Base-by-base conservation (phyloP, 1,139 yeast species). In the Debaryomyces sp. region DNA sequence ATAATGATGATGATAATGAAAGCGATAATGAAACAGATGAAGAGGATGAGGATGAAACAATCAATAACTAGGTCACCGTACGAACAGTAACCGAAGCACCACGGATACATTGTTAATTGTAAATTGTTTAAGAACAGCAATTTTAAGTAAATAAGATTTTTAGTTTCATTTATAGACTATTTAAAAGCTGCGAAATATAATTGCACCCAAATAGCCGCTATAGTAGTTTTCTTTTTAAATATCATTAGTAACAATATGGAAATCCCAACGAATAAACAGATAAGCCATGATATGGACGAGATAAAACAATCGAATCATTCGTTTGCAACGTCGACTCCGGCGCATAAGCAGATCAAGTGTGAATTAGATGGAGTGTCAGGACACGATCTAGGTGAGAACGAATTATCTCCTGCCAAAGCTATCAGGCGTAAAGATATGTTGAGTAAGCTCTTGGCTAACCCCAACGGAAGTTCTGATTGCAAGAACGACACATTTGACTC, bases 1-100 rank as follows among this genome's bases (percentile, higher is more conserved):
- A 53, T 4, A 57, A 58, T 10, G 61, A 57, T 18, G 61, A 57
- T 18, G 61, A 57, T 10, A 17, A 17, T 9, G 35, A 32, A 32
- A 15, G 35, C 22, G 35, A 32, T 32, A n/a, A 30, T 15, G 12
- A 15, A 12, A 13, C n/a, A n/a, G 38, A 35, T 4, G 39, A 35
- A 10, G 6, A 21, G 39, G 26, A 35, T 13, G 39, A 35, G 39
- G 17, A 35, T 13, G 39, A 13, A 6, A 15, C 35, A 32, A 6
- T 12, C 6, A 12, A 30, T 30, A 6, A 7, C 6, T 32, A 32
- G 35, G 9, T 32, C 35, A 10, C 12, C 15, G 8, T 13, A 13
- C 9, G 10, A 15, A 5, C 15, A 17, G 6, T 9, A 15, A 9
- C 10, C 15, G 12, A 32, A 32, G 8, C 5, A 13, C 2, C 9